Base-by-base conservation (phyloP, 495 filamentous ascomycete genomes). In the Margaritispora aquatica region DNA sequence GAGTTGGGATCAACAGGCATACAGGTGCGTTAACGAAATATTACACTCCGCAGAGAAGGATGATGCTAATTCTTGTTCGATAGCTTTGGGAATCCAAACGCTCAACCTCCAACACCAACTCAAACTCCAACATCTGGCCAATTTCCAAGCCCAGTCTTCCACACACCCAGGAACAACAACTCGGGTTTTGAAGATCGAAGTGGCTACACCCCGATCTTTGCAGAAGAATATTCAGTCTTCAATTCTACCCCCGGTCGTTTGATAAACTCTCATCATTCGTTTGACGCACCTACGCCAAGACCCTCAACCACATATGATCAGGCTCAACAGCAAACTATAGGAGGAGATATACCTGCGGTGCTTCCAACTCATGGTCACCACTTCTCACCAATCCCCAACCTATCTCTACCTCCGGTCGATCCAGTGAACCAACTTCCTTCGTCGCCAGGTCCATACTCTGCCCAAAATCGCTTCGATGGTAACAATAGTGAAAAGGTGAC, bases 51-150 rank as follows among this genome's bases (percentile, higher is more conserved):
- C 7, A 41, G 5, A 51, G 26, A 24, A 51, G 13, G 2, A 22
- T 57, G 20, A 50, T 1, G 34, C 51, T 61, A 58, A 63, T 22
- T 49, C 49, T 57, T 21, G 8, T 31, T 49, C 48, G 2, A 71
- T 65, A 89, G 87, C 81, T 89, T 88, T 84, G 87, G 79, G 80
- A 84, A 86, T 78, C 81, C 84, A 71, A 84, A 84, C 80, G 85
- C 83, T 78, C 83, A 87, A 76, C 87, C 88, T 70, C 86, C 85
- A 55, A 90, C 88, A 57, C 88, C 88, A 22, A 87, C 84, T 67
- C 84, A 82, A 71, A 90, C 87, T 44, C 87, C 88, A 61, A 88
- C 79, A 23, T 85, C 85, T 49, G 68, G 79, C 56, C 72, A 75
- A 36, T 86, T 89, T 49, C 82, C 82, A 64, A 83, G 78, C 64